Evolutionary conservation across 305 asterid genomes (phyloP), one percentile per base, ranked within the genome.

Genomic region (Nicotiana rustica): DNA sequence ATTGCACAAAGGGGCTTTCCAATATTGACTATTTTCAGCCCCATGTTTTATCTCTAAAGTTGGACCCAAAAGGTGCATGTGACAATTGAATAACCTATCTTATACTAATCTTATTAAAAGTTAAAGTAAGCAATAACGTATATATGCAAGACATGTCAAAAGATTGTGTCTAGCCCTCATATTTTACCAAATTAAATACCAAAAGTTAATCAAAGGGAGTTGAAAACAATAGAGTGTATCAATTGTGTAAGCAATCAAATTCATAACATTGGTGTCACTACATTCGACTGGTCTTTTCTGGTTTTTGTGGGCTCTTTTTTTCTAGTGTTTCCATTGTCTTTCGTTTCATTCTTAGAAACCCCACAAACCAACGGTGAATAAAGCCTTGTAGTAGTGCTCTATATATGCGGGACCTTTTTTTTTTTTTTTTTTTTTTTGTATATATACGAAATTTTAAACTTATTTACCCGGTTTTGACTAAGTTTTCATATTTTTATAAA

Each of bases 41-140:
- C 44, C 71, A 66, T 29, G 10, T 3, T 31, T 31, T 18, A 36
- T n/a, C 41, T 69, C 17, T 68, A 4, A 36, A 68, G 57, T 38
- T 69, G 77, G 77, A 38, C 57, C 57, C 19, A 36, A 17, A 38
- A 29, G 29, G 77, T 38, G 77, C 56, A 68, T 68, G 36, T 64
- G 33, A 33, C 76, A 68, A 35, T 68, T n/a, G 41, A 1, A 69
- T 69, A 44, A 44, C 33, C 19, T 18, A 69, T 70, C 18, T 41
- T 70, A 41, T 41, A 70, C 78, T 15, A 41, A 70, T 41, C 35
- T 70, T 70, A 70, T 70, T 70, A 70, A 41, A 69, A 44, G 60
- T 44, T 70, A 10, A 19, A 44, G 7, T 70, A 44, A 18, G 36
- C 36, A 41, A 70, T 36, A 36, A 36, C 41, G 1, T 36, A 36